Evolutionary conservation across 345 rosid genomes (phyloP).

Genomic region (Punica granatum): DNA sequence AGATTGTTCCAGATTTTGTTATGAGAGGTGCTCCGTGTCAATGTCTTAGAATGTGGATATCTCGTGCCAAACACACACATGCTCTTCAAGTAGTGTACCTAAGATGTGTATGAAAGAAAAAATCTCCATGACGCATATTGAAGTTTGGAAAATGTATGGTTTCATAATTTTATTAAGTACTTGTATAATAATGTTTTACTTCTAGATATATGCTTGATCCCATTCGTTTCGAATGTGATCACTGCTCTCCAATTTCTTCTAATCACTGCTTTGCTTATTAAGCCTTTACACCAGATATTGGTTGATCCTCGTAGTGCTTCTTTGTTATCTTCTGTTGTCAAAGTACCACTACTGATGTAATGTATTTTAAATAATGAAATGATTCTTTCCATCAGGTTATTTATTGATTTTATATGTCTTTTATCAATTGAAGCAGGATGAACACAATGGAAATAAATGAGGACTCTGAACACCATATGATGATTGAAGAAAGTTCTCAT

Average conservation of each 20-base stretch:
- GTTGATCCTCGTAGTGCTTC: neutral
- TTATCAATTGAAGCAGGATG: conserved; percentile 7
- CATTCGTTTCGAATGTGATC: neutral
- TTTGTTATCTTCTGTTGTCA: neutral
- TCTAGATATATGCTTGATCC: neutral
- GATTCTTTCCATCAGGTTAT: neutral
- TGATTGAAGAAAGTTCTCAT: conserved; percentile 31
- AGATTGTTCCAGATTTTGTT: neutral
- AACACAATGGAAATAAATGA: conserved; percentile 32
- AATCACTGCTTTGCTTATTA: neutral
- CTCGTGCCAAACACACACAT: neutral
- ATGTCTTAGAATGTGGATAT: neutral
- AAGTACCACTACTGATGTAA: neutral
- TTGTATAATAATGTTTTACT: neutral
- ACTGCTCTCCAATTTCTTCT: too few species aligned
- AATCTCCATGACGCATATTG: neutral
- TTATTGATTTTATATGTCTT: conserved; percentile 1
- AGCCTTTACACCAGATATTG: neutral
- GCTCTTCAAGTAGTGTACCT: neutral
- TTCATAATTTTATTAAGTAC: too few species aligned
- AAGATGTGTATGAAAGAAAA: neutral
- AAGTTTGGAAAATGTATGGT: too few species aligned
- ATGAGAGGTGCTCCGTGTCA: neutral
- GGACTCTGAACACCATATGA: conserved; percentile 35
- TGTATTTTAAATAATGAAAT: neutral